A percentile compares a stretch with the other conserved stretches of the same genome.
These are phyloP conservation scores for Polytrichum formosum DNA, from an alignment of 225 moss, liverwort and hornwort genomes.

Conservation along the genomic window DNA sequence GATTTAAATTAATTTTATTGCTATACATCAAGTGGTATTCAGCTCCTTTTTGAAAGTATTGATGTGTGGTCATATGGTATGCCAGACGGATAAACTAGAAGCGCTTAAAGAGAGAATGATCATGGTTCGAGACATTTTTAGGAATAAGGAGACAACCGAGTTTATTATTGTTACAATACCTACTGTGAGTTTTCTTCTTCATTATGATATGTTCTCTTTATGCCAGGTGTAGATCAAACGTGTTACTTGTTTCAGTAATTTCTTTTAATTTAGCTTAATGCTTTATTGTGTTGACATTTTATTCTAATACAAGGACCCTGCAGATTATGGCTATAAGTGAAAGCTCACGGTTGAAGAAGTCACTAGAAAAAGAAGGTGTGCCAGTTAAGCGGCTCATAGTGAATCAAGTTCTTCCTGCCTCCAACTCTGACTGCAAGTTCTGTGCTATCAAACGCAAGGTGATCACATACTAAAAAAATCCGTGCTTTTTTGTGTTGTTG, in stretches of 20 bases:
- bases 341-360: conserved; percentile 69
- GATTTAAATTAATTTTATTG: no score
- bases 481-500: no score
- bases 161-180: conserved; percentile 96
- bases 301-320: neutral
- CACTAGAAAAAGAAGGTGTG: conserved; percentile 79
- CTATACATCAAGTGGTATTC: no score
- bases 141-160: conserved; percentile 84
- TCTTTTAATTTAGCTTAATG: no score
- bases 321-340: conserved; percentile 95
- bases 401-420: conserved; percentile 82
- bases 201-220: neutral
- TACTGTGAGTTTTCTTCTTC: conserved; percentile 45
- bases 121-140: conserved; percentile 89
- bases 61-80: conserved; percentile 13
- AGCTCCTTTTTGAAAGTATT: no score
- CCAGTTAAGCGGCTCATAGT: conserved; percentile 82
- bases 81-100: conserved; percentile 79
- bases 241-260: no score
- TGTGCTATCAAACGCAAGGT: conserved; percentile 95
- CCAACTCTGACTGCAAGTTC: conserved; percentile 87
- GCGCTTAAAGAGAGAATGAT: conserved; percentile 85
- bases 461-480: neutral
- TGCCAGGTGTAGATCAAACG: no score
- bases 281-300: no score